Conservation (phyloP, 1,284 basidiomycete species). For the Phylloboletellus chloephorus region DNA sequence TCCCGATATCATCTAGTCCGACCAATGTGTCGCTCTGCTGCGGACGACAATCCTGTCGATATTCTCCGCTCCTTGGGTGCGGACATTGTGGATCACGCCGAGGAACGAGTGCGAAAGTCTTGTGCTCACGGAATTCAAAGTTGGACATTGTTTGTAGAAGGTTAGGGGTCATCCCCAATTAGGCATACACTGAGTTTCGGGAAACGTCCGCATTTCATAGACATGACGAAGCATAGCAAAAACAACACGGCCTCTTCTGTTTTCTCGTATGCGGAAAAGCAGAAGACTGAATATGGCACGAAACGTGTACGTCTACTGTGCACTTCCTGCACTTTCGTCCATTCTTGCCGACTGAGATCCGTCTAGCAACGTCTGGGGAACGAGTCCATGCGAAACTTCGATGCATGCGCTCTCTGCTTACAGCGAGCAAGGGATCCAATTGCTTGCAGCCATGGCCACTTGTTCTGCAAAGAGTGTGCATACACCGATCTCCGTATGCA, state of each 20-base stretch:
- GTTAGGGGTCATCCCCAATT: too few relatives aligned
- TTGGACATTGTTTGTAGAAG: too few relatives aligned
- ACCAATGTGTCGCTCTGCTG: slow-evolving; percentile 43
- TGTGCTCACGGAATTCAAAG: slow-evolving; percentile 42
- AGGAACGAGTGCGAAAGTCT: slow-evolving; percentile 33
- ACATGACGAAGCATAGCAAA: slow-evolving; percentile 84
- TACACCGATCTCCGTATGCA: slow-evolving; percentile 67
- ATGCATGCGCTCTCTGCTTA: slow-evolving; percentile 82
- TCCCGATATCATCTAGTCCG: slow-evolving; percentile 46
- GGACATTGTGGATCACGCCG: slow-evolving; percentile 38
- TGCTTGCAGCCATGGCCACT: slow-evolving; percentile 77
- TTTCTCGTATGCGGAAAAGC: slow-evolving; percentile 83
- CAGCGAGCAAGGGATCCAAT: slow-evolving; percentile 75
- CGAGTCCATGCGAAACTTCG: slow-evolving; percentile 86
- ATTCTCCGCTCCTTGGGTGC: slow-evolving; percentile 37
- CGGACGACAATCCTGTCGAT: slow-evolving; percentile 39
- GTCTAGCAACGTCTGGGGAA: slow-evolving; percentile 77
- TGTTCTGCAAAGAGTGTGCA: slow-evolving; percentile 88
- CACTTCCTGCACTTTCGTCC: background rate
- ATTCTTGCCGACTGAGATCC: slow-evolving; percentile 7
- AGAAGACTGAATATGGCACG: slow-evolving; percentile 78
- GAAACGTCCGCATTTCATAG: too few relatives aligned
- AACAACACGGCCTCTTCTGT: slow-evolving; percentile 84
- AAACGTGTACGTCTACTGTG: slow-evolving; percentile 48
- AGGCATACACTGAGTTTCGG: too few relatives aligned